Evolutionary conservation across 2,329 filamentous ascomycete genomes (phyloP), one percentile per base, ranked within the genome.

Genomic region (Beauveria caledonica): DNA sequence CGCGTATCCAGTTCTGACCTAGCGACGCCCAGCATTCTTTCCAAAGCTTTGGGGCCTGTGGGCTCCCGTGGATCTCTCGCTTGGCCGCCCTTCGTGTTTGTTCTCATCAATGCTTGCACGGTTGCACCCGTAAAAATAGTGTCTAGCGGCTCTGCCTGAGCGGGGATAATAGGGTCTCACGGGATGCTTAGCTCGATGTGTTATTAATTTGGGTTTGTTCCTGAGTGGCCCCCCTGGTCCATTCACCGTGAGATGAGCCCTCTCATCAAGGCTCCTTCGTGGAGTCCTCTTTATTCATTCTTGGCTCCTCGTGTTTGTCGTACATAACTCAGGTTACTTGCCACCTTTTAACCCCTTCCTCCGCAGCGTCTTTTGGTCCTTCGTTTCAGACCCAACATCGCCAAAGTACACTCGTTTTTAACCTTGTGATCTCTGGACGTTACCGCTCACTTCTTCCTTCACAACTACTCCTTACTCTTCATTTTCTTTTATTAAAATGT

Each of bases 401-500:
- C 39, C 36, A 36, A 9, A 45, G 19, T 49, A 59, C 57, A 45
- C 19, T 60, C 58, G 45, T 60, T 60, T 49, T n/a, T 39, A 3
- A 19, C n/a, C 39, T 57, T 21, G 44, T 57, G 42, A 57, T 48
- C 21, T 27, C 27, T 10, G n/a, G 11, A 51, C n/a, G 33, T 50
- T 36, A 13, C 29, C 17, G 11, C 25, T 51, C 23, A 17, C 21
- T 44, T 29, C 3, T 23, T 52, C 49, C 50, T 50, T 50, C 13
- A 36, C 29, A 11, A 33, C 27, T 10, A 10, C 27, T 29, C 1
- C 9, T 29, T 36, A 36, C 33, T 36, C 11, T 36, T 36, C 5
- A 5, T 36, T 11, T 36, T 33, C 5, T 29, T 55, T 50, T 42
- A 33, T 46, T 46, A 27, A 76, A 72, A 81, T 78, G 60, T 62